Evolutionary conservation across 495 filamentous ascomycete species (phyloP).

Genomic region (Achaetomiella virescens): DNA sequence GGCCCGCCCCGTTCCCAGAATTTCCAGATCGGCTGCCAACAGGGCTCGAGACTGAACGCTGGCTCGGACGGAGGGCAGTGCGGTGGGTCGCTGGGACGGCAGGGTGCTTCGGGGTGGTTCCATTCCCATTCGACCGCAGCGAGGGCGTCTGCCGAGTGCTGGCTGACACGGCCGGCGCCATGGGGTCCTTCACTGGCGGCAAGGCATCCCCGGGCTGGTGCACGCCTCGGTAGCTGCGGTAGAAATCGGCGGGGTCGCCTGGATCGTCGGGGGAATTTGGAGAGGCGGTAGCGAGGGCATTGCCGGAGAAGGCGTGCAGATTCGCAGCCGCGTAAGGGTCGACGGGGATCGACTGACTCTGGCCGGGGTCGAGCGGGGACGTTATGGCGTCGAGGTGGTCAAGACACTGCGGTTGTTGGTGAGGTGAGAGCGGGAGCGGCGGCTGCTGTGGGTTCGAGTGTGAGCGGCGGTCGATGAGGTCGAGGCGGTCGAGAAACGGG

Average conservation of each 20-base stretch:
- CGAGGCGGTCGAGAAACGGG: constrained; percentile 25
- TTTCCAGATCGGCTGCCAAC: constrained; percentile 33
- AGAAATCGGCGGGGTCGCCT: constrained; percentile 48
- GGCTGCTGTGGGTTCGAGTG: constrained; percentile 13
- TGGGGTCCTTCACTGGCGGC: constrained; percentile 21
- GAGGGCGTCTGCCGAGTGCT: constrained; percentile 28
- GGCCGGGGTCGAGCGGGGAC: constrained; percentile 6
- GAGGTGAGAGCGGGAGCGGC: constrained; percentile 8
- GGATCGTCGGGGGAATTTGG: constrained; percentile 32
- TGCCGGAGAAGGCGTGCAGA: constrained; percentile 33
- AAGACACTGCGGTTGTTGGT: constrained; percentile 6
- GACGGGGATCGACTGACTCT: constrained; percentile 17
- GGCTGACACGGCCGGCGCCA: constrained; percentile 23
- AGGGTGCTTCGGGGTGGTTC: constrained; percentile 33
- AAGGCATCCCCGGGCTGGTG: constrained; percentile 27
- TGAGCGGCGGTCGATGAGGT: constrained; percentile 18
- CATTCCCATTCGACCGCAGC: constrained; percentile 34
- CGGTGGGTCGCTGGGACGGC: constrained; percentile 22
- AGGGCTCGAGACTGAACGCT: constrained; percentile 47
- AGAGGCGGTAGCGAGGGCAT: constrained; percentile 27
- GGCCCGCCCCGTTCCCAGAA: constrained; percentile 12
- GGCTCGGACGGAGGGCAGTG: constrained; percentile 24
- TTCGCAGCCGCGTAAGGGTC: constrained; percentile 36
- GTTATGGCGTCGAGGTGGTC: constrained; percentile 7
- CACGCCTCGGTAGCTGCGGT: constrained; percentile 40